Evolutionary conservation across 2,329 filamentous ascomycete genomes (phyloP).

Genomic region (Colletotrichum spinosum): DNA sequence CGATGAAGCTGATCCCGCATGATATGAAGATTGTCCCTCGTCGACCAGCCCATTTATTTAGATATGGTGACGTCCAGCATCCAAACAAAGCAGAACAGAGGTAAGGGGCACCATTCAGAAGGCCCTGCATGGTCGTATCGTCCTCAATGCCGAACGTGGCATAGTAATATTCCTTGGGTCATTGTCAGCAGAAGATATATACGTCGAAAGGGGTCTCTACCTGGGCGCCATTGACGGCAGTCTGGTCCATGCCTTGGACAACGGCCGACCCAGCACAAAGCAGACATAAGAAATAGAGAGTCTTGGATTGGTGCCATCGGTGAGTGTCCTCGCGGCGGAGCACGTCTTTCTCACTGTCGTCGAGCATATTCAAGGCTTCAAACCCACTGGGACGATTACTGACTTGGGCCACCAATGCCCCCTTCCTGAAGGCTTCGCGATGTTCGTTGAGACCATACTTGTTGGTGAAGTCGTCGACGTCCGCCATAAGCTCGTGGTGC

Average conservation of each 20-base stretch:
- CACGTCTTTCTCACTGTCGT: slow-evolving; percentile 44
- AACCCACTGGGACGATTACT: slow-evolving; percentile 49
- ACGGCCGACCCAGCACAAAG: slow-evolving; percentile 12
- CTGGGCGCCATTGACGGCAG: slow-evolving; percentile 73
- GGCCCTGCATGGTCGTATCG: slow-evolving; percentile 59
- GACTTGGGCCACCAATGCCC: slow-evolving; percentile 62
- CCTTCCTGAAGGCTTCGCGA: slow-evolving; percentile 60
- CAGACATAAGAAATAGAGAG: slow-evolving; percentile 49
- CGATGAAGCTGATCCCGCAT: slow-evolving; percentile 63
- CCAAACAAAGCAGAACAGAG: slow-evolving; percentile 59
- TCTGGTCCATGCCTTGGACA: slow-evolving; percentile 73
- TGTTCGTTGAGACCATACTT: slow-evolving; percentile 48
- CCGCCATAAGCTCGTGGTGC: slow-evolving; percentile 45
- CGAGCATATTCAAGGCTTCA: slow-evolving; percentile 43
- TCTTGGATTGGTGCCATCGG: slow-evolving; percentile 48
- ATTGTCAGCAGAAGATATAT: slow-evolving; percentile 44
- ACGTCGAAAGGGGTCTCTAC: slow-evolving; percentile 43
- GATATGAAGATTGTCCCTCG: slow-evolving; percentile 74
- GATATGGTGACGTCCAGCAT: slow-evolving; percentile 48
- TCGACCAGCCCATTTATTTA: slow-evolving; percentile 72
- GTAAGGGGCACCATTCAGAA: slow-evolving; percentile 67
- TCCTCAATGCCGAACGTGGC: slow-evolving; percentile 48
- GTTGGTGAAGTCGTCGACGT: slow-evolving; percentile 52
- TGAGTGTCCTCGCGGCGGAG: slow-evolving; percentile 45
- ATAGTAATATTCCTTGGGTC: slow-evolving; percentile 50